Evolutionary conservation across 2,329 filamentous ascomycete genomes (phyloP).

Genomic region (Trichoderma atrobrunneum): DNA sequence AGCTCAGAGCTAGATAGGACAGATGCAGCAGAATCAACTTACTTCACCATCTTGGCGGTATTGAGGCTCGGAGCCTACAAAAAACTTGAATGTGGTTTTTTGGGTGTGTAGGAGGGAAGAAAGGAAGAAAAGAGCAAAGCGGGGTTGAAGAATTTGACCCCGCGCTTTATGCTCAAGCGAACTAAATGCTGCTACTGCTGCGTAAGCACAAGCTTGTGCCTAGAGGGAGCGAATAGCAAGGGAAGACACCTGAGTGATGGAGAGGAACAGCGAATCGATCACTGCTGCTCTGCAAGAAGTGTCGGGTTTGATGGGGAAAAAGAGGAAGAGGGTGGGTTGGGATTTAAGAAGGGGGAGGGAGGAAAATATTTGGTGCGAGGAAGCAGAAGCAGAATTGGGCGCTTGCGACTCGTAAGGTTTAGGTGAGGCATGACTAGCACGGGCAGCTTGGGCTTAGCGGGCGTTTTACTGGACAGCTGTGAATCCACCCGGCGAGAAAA

Average conservation of each 20-base stretch:
- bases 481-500: constrained; percentile 23
- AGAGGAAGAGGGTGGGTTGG: constrained; percentile 3
- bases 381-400: background rate
- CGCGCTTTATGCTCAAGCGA: constrained; percentile 34
- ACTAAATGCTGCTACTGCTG: constrained; percentile 20
- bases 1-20: background rate
- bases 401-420: constrained; percentile 6
- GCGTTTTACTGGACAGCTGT: constrained; percentile 13
- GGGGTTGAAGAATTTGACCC: constrained; percentile 46
- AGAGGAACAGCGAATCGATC: constrained; percentile 36
- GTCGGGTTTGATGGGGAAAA: constrained; percentile 32
- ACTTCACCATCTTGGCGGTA: constrained; percentile 99
- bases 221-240: constrained; percentile 16
- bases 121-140: constrained; percentile 40
- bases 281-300: constrained; percentile 40
- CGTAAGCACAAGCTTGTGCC: constrained; percentile 10
- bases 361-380: background rate
- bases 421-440: constrained; percentile 23
- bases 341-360: constrained; percentile 5
- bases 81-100: constrained; percentile 34
- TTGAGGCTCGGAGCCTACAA: constrained; percentile 49
- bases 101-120: constrained; percentile 31
- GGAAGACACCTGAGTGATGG: background rate
- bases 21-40: constrained; percentile 50
- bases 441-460: constrained; percentile 20